Base-by-base conservation (phyloP, 1,284 basidiomycete genomes). In the Melanopsichium pennsylvanicum region DNA sequence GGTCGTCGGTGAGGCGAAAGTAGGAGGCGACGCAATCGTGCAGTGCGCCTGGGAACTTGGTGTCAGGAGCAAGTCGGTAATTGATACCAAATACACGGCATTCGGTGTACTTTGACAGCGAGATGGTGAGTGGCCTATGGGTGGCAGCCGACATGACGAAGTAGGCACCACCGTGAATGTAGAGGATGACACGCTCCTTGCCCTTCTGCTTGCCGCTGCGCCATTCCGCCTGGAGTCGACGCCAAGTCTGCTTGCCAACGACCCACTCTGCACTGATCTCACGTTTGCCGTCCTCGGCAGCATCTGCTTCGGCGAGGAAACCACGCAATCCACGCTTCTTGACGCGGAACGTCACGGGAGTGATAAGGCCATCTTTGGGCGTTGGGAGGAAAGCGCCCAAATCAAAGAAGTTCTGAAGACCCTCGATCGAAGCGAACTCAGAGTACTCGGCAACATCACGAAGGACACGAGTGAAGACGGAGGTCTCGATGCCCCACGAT, bases 21-120 rank as follows among this genome's bases (percentile, higher is more conserved):
- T 95, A 98, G 1, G 89, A 90, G 18, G 86, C 87, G 40, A 94
- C 90, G 25, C 88, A 90, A 75, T 98, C 96, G 76, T 96, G 92
- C 7, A 98, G 85, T 22, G 93, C 91, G 0, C 94, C 92, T 0
- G 95, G 95, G 82, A 98, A 98, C 26, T 87, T 86, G 7, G 92
- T 92, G 81, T 97, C 95, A 1, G 95, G 95, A 0, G 95, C 94
- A 25, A 98, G 85, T 16, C 95, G 90, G 82, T 98, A 98, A 80
- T 97, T 93, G 72, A 97, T 85, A n/a, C 92, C 91, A 82, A 97
- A 97, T n/a, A 97, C 88, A 27, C 96, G 88, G 25, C 92, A 89
- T 76, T 94, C 91, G 27, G 91, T 89, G 73, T 90, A 89, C 80
- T 95, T 94, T 29, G 92, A 90, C 50, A 97, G 84, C 7, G 92